A percentile compares a stretch with the other conserved stretches of the same genome.
Evolutionary conservation across 2,329 filamentous ascomycete genomes (phyloP).

Genomic region (Dactylellina haptotyla): DNA sequence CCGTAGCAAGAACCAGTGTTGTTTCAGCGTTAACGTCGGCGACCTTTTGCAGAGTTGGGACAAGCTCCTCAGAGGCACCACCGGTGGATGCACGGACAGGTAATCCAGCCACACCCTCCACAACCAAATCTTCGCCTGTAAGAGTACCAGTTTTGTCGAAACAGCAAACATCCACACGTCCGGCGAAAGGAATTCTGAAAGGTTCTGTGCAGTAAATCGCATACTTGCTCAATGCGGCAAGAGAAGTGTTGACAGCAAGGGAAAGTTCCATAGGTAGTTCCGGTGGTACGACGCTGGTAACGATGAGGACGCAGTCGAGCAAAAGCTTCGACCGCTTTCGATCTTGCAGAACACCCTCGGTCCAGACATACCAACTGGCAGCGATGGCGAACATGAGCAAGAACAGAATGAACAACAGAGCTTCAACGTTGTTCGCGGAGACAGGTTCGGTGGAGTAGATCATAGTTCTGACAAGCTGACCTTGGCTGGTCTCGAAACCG

Average conservation of each 20-base stretch:
- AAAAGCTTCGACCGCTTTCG: slow-evolving; percentile 97
- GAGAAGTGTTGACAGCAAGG: slow-evolving; percentile 94
- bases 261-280: slow-evolving; percentile 98
- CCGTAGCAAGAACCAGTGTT: slow-evolving; percentile 90
- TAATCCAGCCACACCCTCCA: slow-evolving; percentile 94
- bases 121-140: slow-evolving; percentile 94
- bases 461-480: slow-evolving; percentile 97
- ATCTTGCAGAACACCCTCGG: slow-evolving; percentile 91
- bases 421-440: slow-evolving; percentile 97
- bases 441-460: slow-evolving; percentile 99
- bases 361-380: slow-evolving; percentile 99
- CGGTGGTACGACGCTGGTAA: slow-evolving; percentile 97
- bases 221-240: slow-evolving; percentile 91
- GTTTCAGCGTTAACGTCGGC: slow-evolving; percentile 79
- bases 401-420: slow-evolving; percentile 97
- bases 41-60: slow-evolving; percentile 71
- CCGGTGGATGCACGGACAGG: slow-evolving; percentile 60
- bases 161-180: slow-evolving; percentile 93
- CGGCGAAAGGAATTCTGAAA: slow-evolving; percentile 96
- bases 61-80: slow-evolving; percentile 72
- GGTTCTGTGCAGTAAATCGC: slow-evolving; percentile 99
- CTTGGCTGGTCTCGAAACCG: slow-evolving; percentile 97
- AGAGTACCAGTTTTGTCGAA: slow-evolving; percentile 99
- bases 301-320: slow-evolving; percentile 94
- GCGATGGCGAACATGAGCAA: slow-evolving; percentile 94